phyloP scores from a whole-genome alignment of 2,329 filamentous ascomycete genomes.

The Botrytis sinoallii region DNA sequence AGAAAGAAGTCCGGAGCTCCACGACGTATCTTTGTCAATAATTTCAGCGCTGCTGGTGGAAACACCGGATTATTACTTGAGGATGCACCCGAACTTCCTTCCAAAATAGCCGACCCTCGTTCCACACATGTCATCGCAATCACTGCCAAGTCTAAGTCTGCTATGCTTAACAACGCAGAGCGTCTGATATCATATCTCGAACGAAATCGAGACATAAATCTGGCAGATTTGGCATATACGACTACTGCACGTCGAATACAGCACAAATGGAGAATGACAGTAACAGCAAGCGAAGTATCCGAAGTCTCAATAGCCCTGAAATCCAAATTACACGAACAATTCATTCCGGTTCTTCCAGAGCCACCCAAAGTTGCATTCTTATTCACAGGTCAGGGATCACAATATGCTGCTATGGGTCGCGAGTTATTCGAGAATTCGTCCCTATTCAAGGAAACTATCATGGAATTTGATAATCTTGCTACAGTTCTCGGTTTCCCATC shows the following conservation, averaged over 20 bases:
- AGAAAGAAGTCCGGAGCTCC: slow-evolving; percentile 7
- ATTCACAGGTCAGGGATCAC: slow-evolving; percentile 21
- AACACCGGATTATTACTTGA: slow-evolving; percentile 37
- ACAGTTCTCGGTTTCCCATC: slow-evolving; percentile 18
- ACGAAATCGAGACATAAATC: slow-evolving; percentile 26
- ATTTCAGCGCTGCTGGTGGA: slow-evolving; percentile 45
- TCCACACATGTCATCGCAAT: slow-evolving; percentile 45
- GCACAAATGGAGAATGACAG: slow-evolving; percentile 54
- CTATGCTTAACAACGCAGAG: slow-evolving; percentile 32
- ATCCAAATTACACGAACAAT: slow-evolving; percentile 18
- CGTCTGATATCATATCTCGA: slow-evolving; percentile 30
- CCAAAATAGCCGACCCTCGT: slow-evolving; percentile 42
- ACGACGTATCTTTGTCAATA: slow-evolving; percentile 40
- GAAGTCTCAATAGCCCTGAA: slow-evolving; percentile 40
- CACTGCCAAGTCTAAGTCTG: slow-evolving; percentile 45
- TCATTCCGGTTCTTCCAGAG: slow-evolving; percentile 17
- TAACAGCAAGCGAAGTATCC: slow-evolving; percentile 38
- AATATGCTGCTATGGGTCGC: slow-evolving; percentile 20
- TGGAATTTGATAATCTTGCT: slow-evolving; percentile 19
- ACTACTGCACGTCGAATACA: slow-evolving; percentile 52
- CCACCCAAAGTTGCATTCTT: slow-evolving; percentile 36
- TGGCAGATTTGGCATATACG: slow-evolving; percentile 36
- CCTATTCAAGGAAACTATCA: slow-evolving; percentile 14
- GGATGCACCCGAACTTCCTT: slow-evolving; percentile 38
- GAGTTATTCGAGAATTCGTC: slow-evolving; percentile 17